Evolutionary conservation across 1,139 yeast genomes (phyloP), one percentile per base, ranked within the genome.

Genomic region (Debaryomyces nepalensis): DNA sequence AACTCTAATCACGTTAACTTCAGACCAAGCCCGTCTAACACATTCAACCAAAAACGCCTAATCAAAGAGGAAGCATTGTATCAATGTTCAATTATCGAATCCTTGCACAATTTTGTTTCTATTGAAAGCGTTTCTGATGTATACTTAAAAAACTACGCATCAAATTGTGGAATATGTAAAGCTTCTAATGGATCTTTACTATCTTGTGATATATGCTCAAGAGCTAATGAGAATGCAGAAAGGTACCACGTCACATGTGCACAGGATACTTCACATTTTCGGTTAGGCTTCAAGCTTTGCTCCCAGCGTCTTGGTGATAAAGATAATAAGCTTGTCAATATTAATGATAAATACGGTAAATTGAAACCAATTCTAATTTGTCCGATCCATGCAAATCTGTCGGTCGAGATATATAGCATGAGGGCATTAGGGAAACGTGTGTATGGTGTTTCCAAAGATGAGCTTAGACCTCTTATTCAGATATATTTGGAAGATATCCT

Each of bases 211-310:
- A 32, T 58, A 32, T 68, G 74, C 44, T 51, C 53, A 4, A 37
- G 38, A 7, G 4, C 36, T 1, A 11, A 23, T 15, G 30, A 18
- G 11, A n/a, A 37, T 19, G 42, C 44, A 4, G 55, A 57, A 2
- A 46, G 53, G 4, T 69, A 69, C 43, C 96, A 88, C 61, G 70
- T 80, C 0, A 84, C 87, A 0, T 88, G 96, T 67, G 90, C 87
- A 2, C 79, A 76, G 48, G 78, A 73, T 47, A 57, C 72, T 3
- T 60, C 69, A 0, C 68, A 66, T 7, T 75, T 64, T 53, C 61
- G 61, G 34, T 48, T 79, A 12, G 81, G 83, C 2, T 81, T 81
- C 53, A 63, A 62, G 35, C 49, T 81, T 26, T 49, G 43, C n/a
- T 42, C 55, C 4, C 44, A 49, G 34, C 54, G 53, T 16, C 36